Percentiles rank a stretch among this genome's conserved stretches.
These are phyloP conservation scores for Citrus hindsii DNA, from an alignment of 345 rosid species.

Conservation along the genomic window DNA sequence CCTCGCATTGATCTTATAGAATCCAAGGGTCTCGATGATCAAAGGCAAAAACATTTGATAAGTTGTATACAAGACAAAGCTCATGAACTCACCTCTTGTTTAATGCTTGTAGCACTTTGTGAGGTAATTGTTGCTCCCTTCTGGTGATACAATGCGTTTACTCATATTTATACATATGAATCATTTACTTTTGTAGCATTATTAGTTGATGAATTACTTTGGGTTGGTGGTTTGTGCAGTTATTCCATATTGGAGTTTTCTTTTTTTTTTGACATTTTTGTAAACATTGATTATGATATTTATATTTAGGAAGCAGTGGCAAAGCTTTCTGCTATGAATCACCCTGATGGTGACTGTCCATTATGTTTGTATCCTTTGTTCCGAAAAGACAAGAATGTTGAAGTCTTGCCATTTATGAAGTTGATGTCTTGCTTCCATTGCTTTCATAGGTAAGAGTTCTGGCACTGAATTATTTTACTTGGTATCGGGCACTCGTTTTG, in stretches of 20 bases:
- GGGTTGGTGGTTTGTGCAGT: background rate
- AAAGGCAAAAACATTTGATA: constrained; percentile 59
- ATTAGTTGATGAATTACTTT: background rate
- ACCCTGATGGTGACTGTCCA: constrained; percentile 89
- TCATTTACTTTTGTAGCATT: background rate
- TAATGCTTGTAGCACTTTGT: constrained; percentile 79
- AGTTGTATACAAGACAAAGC: constrained; percentile 55
- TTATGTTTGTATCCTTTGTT: constrained; percentile 73
- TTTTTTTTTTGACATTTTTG: background rate
- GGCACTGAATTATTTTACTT: constrained; percentile 1
- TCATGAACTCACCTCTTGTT: constrained; percentile 53
- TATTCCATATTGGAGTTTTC: background rate
- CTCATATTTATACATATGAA: no score
- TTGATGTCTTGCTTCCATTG: constrained; percentile 98
- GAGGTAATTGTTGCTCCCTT: constrained; percentile 55
- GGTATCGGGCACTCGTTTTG: background rate
- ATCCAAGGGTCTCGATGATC: constrained; percentile 81
- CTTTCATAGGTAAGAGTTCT: constrained; percentile 65
- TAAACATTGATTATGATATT: constrained; percentile 10
- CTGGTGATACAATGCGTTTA: background rate
- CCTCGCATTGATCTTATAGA: constrained; percentile 64
- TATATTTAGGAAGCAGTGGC: constrained; percentile 77
- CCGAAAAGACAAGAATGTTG: constrained; percentile 40
- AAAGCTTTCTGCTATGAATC: constrained; percentile 77
- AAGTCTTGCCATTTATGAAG: constrained; percentile 79